Evolutionary conservation across 192 early-diverging fungal genomes (phyloP).

Genomic region (Phlyctochytrium arcticum): DNA sequence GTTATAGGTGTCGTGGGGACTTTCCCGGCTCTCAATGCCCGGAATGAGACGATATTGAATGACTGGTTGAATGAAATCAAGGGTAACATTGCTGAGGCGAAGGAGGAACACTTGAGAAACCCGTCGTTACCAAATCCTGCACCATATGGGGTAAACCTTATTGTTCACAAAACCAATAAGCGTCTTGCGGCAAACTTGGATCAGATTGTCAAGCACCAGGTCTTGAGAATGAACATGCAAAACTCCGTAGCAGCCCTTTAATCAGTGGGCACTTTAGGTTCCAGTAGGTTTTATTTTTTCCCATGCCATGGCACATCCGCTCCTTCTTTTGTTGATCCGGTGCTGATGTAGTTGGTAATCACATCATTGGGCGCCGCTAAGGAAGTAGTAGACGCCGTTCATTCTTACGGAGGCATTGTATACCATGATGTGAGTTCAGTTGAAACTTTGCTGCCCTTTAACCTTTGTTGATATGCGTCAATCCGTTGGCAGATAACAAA

Average conservation of each 20-base stretch:
- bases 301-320: neutral
- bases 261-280: too few species aligned
- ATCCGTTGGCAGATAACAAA: constrained; percentile 22
- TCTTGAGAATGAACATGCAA: neutral
- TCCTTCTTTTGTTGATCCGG: neutral
- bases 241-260: too few species aligned
- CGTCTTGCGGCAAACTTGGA: constrained; percentile 18
- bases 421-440: constrained; percentile 20
- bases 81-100: neutral
- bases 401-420: constrained; percentile 24
- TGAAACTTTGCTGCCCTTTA: too few species aligned
- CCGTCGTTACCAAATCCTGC: neutral
- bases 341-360: constrained; percentile 22
- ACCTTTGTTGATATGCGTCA: neutral
- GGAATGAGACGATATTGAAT: constrained; percentile 16
- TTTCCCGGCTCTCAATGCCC: constrained; percentile 30
- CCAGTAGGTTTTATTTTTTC: neutral
- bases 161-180: constrained; percentile 34
- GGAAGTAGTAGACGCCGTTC: constrained; percentile 25
- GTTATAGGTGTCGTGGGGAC: constrained; percentile 24
- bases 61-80: constrained; percentile 22
- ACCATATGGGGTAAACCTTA: constrained; percentile 30
- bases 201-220: constrained; percentile 22
- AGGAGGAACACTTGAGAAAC: neutral
- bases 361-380: constrained; percentile 27